Conservation (phyloP, 1,284 basidiomycete genomes). For the Irpex lacteus region DNA sequence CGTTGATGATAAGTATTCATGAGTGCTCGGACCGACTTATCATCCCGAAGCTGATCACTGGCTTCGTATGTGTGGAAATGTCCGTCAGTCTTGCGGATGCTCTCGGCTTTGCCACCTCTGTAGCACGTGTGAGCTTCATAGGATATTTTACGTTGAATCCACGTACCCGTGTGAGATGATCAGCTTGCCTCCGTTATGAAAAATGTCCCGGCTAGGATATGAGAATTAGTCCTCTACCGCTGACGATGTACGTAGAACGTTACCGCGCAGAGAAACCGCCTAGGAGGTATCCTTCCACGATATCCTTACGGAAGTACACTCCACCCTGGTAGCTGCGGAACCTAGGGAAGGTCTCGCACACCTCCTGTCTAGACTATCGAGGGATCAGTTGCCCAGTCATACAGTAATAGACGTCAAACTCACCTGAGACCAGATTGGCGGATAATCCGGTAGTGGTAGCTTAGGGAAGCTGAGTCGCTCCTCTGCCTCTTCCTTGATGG, state of each 20-base stretch:
- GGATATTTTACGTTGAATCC: background rate
- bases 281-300: conserved; percentile 70
- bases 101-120: conserved; percentile 65
- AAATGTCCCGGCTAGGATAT: conserved; percentile 58
- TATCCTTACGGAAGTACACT: conserved; percentile 62
- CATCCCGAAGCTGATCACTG: conserved; percentile 59
- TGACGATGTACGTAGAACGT: background rate
- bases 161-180: conserved; percentile 79
- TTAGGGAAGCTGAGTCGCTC: conserved; percentile 3
- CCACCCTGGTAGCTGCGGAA: conserved; percentile 77
- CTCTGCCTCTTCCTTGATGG: background rate
- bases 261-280: conserved; percentile 66
- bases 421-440: conserved; percentile 38
- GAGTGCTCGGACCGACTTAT: conserved; percentile 68
- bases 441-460: conserved; percentile 19
- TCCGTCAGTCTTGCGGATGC: conserved; percentile 40
- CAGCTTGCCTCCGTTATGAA: conserved; percentile 57
- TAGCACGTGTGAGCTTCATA: background rate
- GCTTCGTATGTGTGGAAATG: conserved; percentile 38
- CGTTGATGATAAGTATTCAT: conserved; percentile 48
- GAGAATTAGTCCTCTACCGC: conserved; percentile 8
- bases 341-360: conserved; percentile 73
- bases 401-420: conserved; percentile 9
- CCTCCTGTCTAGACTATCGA: conserved; percentile 70
- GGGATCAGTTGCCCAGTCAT: background rate